These are phyloP conservation scores for Bruguiera hainesii DNA, from an alignment of 441 rosid genomes.

Conservation along the genomic window DNA sequence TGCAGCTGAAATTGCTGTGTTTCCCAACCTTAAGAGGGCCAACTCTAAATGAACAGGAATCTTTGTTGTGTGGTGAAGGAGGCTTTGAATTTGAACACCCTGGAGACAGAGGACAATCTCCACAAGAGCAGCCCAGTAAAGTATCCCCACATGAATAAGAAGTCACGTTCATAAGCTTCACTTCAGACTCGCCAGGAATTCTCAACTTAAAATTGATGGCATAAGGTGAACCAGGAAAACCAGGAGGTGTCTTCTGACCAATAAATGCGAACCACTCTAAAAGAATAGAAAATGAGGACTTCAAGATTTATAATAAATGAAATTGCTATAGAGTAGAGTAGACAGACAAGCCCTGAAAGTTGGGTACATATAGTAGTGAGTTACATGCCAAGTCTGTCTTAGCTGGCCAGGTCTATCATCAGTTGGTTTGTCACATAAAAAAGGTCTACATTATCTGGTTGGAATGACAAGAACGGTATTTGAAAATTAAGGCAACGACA, in stretches of 20 bases:
- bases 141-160: conserved; percentile 78
- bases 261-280: conserved; percentile 87
- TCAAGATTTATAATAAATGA: conserved; percentile 14
- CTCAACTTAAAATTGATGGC: conserved; percentile 54
- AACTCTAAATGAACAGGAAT: conserved; percentile 59
- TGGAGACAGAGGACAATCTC: conserved; percentile 79
- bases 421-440: not conserved
- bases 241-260: conserved; percentile 56
- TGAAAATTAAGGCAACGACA: not conserved
- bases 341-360: not conserved
- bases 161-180: conserved; percentile 80
- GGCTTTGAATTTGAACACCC: conserved; percentile 58
- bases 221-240: conserved; percentile 83
- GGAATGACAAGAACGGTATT: not conserved
- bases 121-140: conserved; percentile 90
- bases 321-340: conserved; percentile 9
- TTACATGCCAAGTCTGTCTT: not conserved
- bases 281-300: not conserved
- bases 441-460: not conserved
- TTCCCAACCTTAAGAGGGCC: conserved; percentile 67
- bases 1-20: conserved; percentile 14
- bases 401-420: not conserved
- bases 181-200: conserved; percentile 54
- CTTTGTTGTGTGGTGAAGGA: conserved; percentile 46
- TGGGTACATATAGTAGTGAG: not conserved